A percentile compares a stretch with the other conserved stretches of the same genome.
phyloP scores from a whole-genome alignment of 768 basidiomycete genomes.

The Mycena polygramma region DNA sequence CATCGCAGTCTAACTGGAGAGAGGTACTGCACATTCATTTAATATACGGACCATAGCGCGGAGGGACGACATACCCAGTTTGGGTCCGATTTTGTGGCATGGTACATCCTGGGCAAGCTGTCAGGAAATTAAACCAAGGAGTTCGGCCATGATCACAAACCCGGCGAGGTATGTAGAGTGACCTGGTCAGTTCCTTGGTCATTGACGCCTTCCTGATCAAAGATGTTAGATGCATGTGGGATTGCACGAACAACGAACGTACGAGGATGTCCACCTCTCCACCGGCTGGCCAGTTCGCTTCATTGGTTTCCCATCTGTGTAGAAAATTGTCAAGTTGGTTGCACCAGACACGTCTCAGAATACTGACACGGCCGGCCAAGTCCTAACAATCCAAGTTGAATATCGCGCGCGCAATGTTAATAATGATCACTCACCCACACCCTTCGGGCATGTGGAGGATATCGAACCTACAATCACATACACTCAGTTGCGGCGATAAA shows the following conservation, averaged over 20 bases:
- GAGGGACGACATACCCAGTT: slow-evolving; percentile 56
- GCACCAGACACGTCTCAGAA: background rate
- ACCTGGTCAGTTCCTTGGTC: slow-evolving; percentile 56
- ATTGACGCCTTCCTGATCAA: slow-evolving; percentile 57
- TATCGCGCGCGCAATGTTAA: too few species aligned
- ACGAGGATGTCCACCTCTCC: slow-evolving; percentile 56
- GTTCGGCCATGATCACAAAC: slow-evolving; percentile 40
- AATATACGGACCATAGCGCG: background rate
- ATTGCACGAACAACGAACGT: background rate
- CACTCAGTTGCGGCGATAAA: slow-evolving; percentile 39
- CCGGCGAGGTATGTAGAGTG: slow-evolving; percentile 58
- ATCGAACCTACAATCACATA: slow-evolving; percentile 49
- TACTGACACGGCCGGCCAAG: slow-evolving; percentile 59
- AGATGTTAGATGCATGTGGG: slow-evolving; percentile 27
- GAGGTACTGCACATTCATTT: slow-evolving; percentile 42
- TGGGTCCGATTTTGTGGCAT: slow-evolving; percentile 57
- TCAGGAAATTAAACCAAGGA: background rate
- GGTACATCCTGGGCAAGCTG: slow-evolving; percentile 52
- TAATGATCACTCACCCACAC: slow-evolving; percentile 46
- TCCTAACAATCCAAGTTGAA: slow-evolving; percentile 4
- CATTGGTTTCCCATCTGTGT: slow-evolving; percentile 63
- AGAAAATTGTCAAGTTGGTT: slow-evolving; percentile 11
- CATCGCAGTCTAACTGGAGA: slow-evolving; percentile 35
- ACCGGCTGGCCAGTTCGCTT: slow-evolving; percentile 62
- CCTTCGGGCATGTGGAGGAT: slow-evolving; percentile 68